phyloP scores from a whole-genome alignment of 305 asterid species.

The Fraxinus latifolia region DNA sequence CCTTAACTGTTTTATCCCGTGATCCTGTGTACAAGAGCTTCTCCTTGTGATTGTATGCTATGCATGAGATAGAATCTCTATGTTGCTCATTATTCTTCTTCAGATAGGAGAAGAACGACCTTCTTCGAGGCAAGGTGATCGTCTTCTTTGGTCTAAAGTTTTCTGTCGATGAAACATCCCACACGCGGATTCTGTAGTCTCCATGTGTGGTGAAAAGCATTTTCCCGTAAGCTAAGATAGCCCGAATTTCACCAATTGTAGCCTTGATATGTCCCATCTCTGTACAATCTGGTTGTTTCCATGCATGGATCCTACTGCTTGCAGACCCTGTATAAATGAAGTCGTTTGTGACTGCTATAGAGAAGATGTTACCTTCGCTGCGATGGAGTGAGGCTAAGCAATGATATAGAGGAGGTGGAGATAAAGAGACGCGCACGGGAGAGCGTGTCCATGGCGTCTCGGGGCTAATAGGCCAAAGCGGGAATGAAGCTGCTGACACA shows the following conservation, averaged over 20 bases:
- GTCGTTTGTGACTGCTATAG: constrained; percentile 47
- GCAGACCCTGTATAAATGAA: constrained; percentile 63
- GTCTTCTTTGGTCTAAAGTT: constrained; percentile 43
- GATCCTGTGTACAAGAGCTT: constrained; percentile 73
- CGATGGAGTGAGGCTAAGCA: constrained; percentile 71
- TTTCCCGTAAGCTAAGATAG: constrained; percentile 48
- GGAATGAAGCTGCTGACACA: constrained; percentile 56
- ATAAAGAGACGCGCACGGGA: constrained; percentile 37
- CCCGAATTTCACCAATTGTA: constrained; percentile 46
- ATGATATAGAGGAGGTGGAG: constrained; percentile 53
- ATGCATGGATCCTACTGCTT: constrained; percentile 61
- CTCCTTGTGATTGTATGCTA: constrained; percentile 56
- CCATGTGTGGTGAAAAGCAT: constrained; percentile 58
- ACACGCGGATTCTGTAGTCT: constrained; percentile 55
- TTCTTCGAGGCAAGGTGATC: constrained; percentile 44
- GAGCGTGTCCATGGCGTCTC: constrained; percentile 66
- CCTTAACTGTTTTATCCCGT: constrained; percentile 60
- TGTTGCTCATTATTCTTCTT: constrained; percentile 35
- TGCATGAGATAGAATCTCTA: constrained; percentile 45
- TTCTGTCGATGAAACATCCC: constrained; percentile 47
- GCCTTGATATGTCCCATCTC: constrained; percentile 55
- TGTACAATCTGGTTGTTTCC: constrained; percentile 65
- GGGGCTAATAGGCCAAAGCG: constrained; percentile 48
- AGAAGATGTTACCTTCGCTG: constrained; percentile 51
- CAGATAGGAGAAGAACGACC: constrained; percentile 39